phyloP scores from a whole-genome alignment of 257 asterid species.

The Nicotiana benthamiana region DNA sequence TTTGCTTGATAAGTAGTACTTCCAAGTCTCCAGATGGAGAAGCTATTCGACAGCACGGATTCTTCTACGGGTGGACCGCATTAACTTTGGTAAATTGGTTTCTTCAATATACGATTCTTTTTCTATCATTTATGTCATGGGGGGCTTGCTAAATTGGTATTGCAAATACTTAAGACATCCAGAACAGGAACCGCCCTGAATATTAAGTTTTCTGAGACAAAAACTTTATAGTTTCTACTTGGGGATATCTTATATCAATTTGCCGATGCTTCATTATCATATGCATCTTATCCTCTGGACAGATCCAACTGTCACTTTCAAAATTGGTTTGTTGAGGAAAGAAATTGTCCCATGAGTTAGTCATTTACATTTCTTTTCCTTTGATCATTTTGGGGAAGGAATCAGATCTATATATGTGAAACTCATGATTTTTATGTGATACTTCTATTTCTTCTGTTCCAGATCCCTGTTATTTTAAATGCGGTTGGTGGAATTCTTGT shows the following conservation, averaged over 20 bases:
- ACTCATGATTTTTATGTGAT: neutral
- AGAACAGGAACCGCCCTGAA: neutral
- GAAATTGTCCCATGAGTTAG: neutral
- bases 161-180: neutral
- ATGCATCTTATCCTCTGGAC: neutral
- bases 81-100: constrained; percentile 55
- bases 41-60: constrained; percentile 64
- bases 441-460: constrained; percentile 24
- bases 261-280: neutral
- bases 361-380: neutral
- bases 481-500: constrained; percentile 97
- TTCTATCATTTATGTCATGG: neutral
- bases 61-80: constrained; percentile 90
- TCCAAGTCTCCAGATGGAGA: constrained; percentile 88
- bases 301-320: neutral
- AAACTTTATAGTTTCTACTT: neutral
- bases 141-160: neutral
- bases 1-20: constrained; percentile 81
- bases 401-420: neutral
- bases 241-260: neutral
- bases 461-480: constrained; percentile 82
- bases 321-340: neutral
- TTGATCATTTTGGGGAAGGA: neutral
- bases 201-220: neutral
- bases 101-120: neutral